Evolutionary conservation across 306 rosid species (phyloP), one percentile per base, ranked within the genome.

Genomic region (Oxytropis ochrocephala): DNA sequence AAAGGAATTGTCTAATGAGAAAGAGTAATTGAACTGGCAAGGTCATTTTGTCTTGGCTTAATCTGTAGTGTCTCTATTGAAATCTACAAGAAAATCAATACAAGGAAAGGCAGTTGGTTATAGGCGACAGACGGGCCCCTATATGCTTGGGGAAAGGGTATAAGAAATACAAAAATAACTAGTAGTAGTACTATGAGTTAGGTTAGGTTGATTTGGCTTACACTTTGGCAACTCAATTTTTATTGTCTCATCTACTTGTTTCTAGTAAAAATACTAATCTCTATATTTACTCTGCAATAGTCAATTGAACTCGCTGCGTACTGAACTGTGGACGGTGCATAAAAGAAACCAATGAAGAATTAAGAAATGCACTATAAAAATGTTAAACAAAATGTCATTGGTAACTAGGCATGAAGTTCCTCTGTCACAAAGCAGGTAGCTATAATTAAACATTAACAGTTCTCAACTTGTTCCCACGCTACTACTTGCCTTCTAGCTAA

Each of bases 1-100:
- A 33, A 33, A 33, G 38, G 38, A 33, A 33, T 6, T 5, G 38
- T 33, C 6, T 33, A 33, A 33, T 33, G 8, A 7, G 38, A 7
- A 33, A 7, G 38, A 6, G 6, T 8, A 14, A 50, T 21, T 0
- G 64, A 73, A 71, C 33, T 79, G 83, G 79, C 60, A 75, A 75
- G 47, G 67, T 33, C 7, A 33, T 7, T 66, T 32, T 64, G 71
- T 59, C 32, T 67, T 73, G 83, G 67, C 67, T 58, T 48, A 24
- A 74, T n/a, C n/a, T n/a, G 72, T 68, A 53, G 6, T 63, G 79
- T 79, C 83, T 74, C 69, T 27, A 79, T 74, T 52, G 71, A 79
- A 79, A 62, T 79, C 73, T 62, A 30, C 18, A 50, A 41, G 67
- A 66, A 72, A 74, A 72, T 58, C 24, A 47, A 71, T 33, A 47